Evolutionary conservation across 768 basidiomycete species (phyloP), one percentile per base, ranked within the genome.

Genomic region (Podaxis carcinomalis): DNA sequence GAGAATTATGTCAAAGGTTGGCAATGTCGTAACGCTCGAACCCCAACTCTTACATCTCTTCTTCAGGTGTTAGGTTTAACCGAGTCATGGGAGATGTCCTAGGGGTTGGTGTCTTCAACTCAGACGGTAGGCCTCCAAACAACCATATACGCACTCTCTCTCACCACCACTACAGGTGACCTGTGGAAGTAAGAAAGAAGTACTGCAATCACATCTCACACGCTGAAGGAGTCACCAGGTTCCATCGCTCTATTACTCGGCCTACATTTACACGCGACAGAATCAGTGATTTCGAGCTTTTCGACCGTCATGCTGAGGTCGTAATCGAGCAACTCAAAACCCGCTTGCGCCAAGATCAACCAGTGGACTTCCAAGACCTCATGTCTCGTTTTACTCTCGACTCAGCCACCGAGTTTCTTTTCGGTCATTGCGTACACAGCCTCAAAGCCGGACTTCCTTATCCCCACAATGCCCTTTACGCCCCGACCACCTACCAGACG

Each of bases 51-150:
- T 13, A 19, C 39, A 5, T 32, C 21, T 57, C 27, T 52, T 42
- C 25, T n/a, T 16, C 52, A 81, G 81, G 81, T 27, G 67, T 76
- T 59, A 70, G 71, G n/a, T 80, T 85, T 52, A 77, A 73, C 50
- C 63, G 71, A 21, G 73, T 73, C 14, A 77, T 82, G 76, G 69
- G 71, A 3, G 75, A 78, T 1, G 75, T 88, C 10, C 70, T 88
- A 14, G 88, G 88, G 0, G 78, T 78, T 10, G 88, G 88, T 0
- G 83, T 89, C 3, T 89, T 89, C 68, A 88, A 89, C 64, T 83
- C 84, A 13, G 86, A 88, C 57, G 86, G 86, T 80, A 64, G 61
- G 75, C 57, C 32, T 44, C 13, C 4, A 19, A 14, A 2, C n/a
- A 5, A 4, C 7, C 13, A 10, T 44, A 25, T 16, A 16, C 4